Evolutionary conservation across 2,329 filamentous ascomycete genomes (phyloP), one percentile per base, ranked within the genome.

Genomic region (Diaporthe eres): DNA sequence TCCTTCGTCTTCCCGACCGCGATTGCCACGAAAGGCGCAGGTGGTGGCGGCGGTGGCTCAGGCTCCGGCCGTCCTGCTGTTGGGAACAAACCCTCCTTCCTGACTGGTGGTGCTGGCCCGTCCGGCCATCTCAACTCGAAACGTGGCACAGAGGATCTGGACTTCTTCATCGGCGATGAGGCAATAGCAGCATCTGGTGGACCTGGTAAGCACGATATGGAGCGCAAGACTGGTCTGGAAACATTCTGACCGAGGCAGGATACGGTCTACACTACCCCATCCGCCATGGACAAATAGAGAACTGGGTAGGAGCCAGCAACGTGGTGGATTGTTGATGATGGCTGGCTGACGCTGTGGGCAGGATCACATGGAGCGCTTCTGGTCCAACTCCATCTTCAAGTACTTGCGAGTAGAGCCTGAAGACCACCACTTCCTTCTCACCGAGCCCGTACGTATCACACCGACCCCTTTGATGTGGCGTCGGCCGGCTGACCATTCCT

Each of bases 341-440:
- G 17, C 51, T 65, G 47, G 70, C 83, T 85, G 78, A 86, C 81
- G 77, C 12, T 60, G 77, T 73, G 76, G 19, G 8, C 80, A 97
- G 94, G 97, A 99, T 86, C 95, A 98, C 82, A 99, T 99, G 97
- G 97, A 99, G 86, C 93, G 97, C 78, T 99, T 98, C 88, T 99
- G 97, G 97, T 98, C 97, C 80, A 98, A 98, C 88, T 99, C 97
- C 78, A 99, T 99, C 87, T 99, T 99, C 92, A 99, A 99, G 85
- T 99, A 99, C 83, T 91, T 99, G 72, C 92, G 97, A 81, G 97
- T 99, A 80, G 97, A 99, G 87, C 97, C 97, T 42, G 97, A 99
- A 87, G 97, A 99, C 84, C 97, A 99, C 86, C 96, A 98, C 88
- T 99, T 99, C 86, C 92, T 99, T 78, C 92, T 99, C 76, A 99